Conservation (phyloP, 1,284 basidiomycete genomes). For the Malassezia arunalokei region DNA sequence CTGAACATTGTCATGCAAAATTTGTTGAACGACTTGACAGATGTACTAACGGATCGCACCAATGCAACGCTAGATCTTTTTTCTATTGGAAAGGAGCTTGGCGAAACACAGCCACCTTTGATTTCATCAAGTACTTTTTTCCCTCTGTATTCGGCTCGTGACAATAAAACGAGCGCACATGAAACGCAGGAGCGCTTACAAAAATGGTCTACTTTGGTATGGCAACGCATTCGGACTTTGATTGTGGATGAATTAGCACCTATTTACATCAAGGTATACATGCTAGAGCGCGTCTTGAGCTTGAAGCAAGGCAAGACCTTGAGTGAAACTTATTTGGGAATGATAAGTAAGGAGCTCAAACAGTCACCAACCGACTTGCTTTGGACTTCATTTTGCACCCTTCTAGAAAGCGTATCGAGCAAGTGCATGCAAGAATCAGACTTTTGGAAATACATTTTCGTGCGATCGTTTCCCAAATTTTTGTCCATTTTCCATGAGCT, state of each 20-base stretch:
- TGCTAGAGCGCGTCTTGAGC: slow-evolving; percentile 7
- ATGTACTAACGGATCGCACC: slow-evolving; percentile 8
- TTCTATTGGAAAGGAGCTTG: slow-evolving; percentile 3
- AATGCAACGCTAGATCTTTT: neutral
- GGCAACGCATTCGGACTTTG: slow-evolving; percentile 1
- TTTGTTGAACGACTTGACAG: slow-evolving; percentile 3
- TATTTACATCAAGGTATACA: slow-evolving; percentile 5
- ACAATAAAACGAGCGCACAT: neutral
- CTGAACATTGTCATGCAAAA: neutral
- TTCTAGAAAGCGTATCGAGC: neutral
- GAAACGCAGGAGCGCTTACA: neutral
- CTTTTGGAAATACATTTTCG: slow-evolving; percentile 8
- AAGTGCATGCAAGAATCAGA: slow-evolving; percentile 10
- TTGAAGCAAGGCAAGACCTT: neutral
- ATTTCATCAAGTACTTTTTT: neutral
- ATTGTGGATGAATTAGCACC: slow-evolving; percentile 12
- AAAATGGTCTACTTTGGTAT: neutral
- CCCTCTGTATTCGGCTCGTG: neutral
- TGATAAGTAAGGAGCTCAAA: neutral
- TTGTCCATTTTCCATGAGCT: slow-evolving; percentile 5
- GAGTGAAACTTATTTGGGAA: neutral
- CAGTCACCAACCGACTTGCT: neutral
- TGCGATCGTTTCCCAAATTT: slow-evolving; percentile 3
- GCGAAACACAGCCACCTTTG: slow-evolving; percentile 5
- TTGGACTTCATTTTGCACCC: neutral